Evolutionary conservation across 2,329 filamentous ascomycete genomes (phyloP).

Genomic region (Rutstroemia sp.): DNA sequence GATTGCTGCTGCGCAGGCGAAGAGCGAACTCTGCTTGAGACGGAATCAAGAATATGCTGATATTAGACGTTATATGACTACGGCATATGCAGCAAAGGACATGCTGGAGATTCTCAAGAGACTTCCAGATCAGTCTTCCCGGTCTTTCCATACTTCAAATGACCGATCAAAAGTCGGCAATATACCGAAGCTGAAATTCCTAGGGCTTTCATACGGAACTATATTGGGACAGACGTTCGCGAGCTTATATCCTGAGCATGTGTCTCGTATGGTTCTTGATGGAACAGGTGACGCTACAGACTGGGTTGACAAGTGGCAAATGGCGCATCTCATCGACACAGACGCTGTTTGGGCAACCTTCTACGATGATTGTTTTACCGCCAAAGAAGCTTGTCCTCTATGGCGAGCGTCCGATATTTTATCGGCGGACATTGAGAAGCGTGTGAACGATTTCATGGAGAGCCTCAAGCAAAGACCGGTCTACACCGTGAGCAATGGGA

Average conservation of each 20-base stretch:
- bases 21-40: not conserved
- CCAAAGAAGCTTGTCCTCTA: not conserved
- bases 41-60: not conserved
- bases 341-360: slow-evolving; percentile 3
- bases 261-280: slow-evolving; percentile 7
- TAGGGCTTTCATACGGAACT: slow-evolving; percentile 4
- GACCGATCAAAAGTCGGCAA: not conserved
- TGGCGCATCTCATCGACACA: slow-evolving; percentile 1
- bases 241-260: slow-evolving; percentile 1
- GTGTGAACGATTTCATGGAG: not conserved
- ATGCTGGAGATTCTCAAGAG: slow-evolving; percentile 5
- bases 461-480: not conserved
- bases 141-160: not conserved
- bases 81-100: slow-evolving; percentile 1
- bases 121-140: not conserved
- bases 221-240: slow-evolving; percentile 2
- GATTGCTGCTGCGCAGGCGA: not conserved
- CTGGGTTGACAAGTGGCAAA: slow-evolving; percentile 6
- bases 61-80: not conserved
- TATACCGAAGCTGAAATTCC: not conserved
- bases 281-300: not conserved
- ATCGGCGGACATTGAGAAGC: not conserved
- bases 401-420: not conserved
- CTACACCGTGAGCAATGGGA: not conserved
- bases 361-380: slow-evolving; percentile 4